Evolutionary conservation across 1,284 basidiomycete species (phyloP), one percentile per base, ranked within the genome.

Genomic region (Porodaedalea pini): DNA sequence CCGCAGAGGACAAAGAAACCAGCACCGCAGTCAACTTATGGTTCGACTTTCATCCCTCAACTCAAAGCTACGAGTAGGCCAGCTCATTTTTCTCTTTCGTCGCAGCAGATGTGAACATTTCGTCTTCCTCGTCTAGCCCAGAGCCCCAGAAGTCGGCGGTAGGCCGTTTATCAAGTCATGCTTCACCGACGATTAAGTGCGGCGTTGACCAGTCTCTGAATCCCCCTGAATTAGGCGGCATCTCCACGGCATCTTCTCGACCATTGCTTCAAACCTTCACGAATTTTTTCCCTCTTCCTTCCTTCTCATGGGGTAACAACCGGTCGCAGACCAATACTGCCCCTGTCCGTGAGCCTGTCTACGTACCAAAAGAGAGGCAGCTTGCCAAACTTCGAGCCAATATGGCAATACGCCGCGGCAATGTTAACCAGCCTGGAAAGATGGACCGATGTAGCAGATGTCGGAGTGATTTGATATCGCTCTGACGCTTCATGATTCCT

Each of bases 281-380:
- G 59, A 84, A 76, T 67, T 76, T 82, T 62, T 80, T 85, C 59
- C 78, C 81, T 58, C 73, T 81, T 58, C 51, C 51, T 2, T 13
- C 34, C 15, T 41, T 50, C 7, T 40, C 45, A 29, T 54, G 57
- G 45, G 44, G 5, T 13, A 25, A 11, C 23, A 58, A 34, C 15
- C 6, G 21, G 31, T 29, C 36, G 21, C 36, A 31, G 21, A 6
- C 27, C 13, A n/a, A 25, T 8, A 8, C 25, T 61, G 31, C 58
- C 36, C 44, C 63, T 50, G 62, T 19, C 23, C 56, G 57, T 62
- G 13, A 66, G 62, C 64, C 73, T 50, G 70, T 69, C 47, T 86
- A 74, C 65, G 80, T 86, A 49, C 76, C 83, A 19, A 83, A 79
- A 65, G 78, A 83, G 64, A 78, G 72, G 62, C 86, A 90, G 67